phyloP scores from a whole-genome alignment of 75 land plant species.

The Sequoiadendron giganteum region DNA sequence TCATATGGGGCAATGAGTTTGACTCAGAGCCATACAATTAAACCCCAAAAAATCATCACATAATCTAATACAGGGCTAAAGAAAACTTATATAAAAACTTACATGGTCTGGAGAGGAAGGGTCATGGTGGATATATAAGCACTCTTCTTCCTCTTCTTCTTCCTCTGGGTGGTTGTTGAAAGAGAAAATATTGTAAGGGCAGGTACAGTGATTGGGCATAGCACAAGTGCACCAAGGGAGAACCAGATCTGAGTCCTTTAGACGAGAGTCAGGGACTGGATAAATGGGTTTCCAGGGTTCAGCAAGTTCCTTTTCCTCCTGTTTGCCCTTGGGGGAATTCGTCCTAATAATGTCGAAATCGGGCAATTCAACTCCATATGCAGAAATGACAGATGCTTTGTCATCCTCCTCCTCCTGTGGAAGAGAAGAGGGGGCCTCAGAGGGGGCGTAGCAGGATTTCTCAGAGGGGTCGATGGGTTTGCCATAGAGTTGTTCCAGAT shows the following conservation, averaged over 20 bases:
- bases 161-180: background rate
- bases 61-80: background rate
- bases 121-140: background rate
- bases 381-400: background rate
- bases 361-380: constrained; percentile 10
- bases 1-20: too few relatives aligned
- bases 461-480: constrained; percentile 1
- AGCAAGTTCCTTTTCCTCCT: background rate
- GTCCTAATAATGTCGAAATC: background rate
- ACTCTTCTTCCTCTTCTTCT: background rate
- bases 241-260: constrained; percentile 1
- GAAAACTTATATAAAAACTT: background rate
- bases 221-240: background rate
- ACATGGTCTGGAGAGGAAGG: background rate
- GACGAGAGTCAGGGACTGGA: background rate
- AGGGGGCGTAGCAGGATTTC: constrained; percentile 9
- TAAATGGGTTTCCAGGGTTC: background rate
- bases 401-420: background rate
- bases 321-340: background rate
- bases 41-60: background rate
- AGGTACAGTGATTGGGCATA: background rate
- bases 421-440: background rate
- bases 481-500: background rate
- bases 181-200: background rate
- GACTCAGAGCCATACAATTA: too few relatives aligned